A percentile compares a stretch with the other conserved stretches of the same genome.
Conservation (phyloP, 768 basidiomycete genomes). For the Daedaleopsis nitida region DNA sequence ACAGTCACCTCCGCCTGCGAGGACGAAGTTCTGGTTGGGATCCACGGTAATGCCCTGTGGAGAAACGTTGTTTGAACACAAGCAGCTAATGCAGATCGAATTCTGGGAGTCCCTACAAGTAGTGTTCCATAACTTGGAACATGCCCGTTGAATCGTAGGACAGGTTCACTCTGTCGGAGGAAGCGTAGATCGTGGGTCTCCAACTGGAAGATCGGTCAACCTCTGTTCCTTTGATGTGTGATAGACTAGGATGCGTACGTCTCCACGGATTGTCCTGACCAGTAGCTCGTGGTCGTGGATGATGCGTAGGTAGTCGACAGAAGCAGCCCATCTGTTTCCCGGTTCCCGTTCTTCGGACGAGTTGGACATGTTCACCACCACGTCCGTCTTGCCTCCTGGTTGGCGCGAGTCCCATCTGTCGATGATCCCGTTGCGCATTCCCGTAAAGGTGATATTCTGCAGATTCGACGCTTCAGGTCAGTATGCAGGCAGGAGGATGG, state of each 20-base stretch:
- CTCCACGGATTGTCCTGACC: slow-evolving; percentile 59
- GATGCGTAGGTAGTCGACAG: slow-evolving; percentile 55
- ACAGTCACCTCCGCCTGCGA: slow-evolving; percentile 69
- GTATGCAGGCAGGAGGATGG: neutral
- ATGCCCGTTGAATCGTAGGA: slow-evolving; percentile 54
- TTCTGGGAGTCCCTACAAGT: slow-evolving; percentile 45
- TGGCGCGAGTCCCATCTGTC: slow-evolving; percentile 21
- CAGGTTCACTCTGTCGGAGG: slow-evolving; percentile 42
- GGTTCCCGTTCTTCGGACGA: neutral
- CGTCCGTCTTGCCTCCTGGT: neutral
- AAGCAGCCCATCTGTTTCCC: slow-evolving; percentile 29
- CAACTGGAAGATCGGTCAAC: slow-evolving; percentile 42
- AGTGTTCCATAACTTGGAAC: slow-evolving; percentile 52
- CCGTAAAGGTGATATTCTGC: slow-evolving; percentile 17
- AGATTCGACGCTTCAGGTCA: neutral
- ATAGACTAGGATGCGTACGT: slow-evolving; percentile 41
- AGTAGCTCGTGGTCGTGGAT: slow-evolving; percentile 56
- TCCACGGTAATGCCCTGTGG: slow-evolving; percentile 64
- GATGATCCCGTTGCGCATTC: slow-evolving; percentile 19
- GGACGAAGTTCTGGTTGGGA: slow-evolving; percentile 56
- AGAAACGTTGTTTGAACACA: neutral
- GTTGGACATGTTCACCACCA: slow-evolving; percentile 10
- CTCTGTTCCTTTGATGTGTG: neutral
- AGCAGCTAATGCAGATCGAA: neutral
- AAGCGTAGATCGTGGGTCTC: slow-evolving; percentile 67